phyloP scores from a whole-genome alignment of 2,329 filamentous ascomycete species.

The Metarhizium album region DNA sequence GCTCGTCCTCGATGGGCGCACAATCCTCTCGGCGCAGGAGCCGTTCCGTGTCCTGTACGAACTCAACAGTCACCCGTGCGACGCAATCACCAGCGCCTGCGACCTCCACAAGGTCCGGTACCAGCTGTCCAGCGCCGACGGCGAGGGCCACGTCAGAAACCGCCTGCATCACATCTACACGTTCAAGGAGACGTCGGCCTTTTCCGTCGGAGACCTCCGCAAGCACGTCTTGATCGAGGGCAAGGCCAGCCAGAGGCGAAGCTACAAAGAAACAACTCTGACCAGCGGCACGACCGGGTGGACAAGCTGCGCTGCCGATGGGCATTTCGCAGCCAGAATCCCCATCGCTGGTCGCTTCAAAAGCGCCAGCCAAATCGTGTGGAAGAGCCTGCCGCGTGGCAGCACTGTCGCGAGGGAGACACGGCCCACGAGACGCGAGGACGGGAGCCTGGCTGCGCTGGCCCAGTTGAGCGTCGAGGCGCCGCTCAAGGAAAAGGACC shows the following conservation, averaged over 20 bases:
- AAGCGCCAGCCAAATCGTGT: not conserved
- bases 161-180: constrained; percentile 20
- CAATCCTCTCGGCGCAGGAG: constrained; percentile 11
- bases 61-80: constrained; percentile 14
- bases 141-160: constrained; percentile 10
- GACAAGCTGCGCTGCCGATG: constrained; percentile 1
- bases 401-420: not conserved
- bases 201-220: not conserved
- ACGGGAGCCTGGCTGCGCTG: constrained; percentile 13
- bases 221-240: constrained; percentile 12
- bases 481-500: constrained; percentile 13
- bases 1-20: constrained; percentile 13
- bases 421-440: constrained; percentile 2
- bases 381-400: not conserved
- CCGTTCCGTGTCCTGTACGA: constrained; percentile 14
- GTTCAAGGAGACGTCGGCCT: constrained; percentile 8
- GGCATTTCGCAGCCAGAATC: not conserved
- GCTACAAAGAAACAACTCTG: constrained; percentile 12
- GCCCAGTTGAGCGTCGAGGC: constrained; percentile 17
- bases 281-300: constrained; percentile 8
- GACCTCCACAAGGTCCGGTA: constrained; percentile 18
- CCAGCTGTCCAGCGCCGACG: constrained; percentile 7
- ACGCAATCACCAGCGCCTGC: constrained; percentile 11
- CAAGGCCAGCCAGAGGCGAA: constrained; percentile 12
- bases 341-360: not conserved